Base-by-base conservation (phyloP, 108 stramenopile species). In the Tribonema minus region DNA sequence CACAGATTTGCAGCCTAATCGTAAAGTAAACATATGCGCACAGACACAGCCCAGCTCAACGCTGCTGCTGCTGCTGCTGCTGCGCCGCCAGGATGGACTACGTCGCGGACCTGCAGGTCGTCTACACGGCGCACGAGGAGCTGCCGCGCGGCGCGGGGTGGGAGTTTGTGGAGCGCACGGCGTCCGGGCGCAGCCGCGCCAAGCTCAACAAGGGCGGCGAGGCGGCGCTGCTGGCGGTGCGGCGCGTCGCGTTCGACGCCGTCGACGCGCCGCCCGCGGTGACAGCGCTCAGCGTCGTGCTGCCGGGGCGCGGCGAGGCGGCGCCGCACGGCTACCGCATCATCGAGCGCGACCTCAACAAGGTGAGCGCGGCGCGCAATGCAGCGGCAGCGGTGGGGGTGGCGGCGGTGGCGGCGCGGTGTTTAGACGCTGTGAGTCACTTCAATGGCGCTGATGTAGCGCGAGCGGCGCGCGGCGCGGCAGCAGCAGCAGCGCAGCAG, bases 251-350 rank as follows among this genome's bases (percentile, higher is more conserved):
- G 25, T 68, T 67, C 5, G 39, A 70, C 33, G 36, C 29, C 3
- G 67, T 79, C 0, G 77, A 79, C 77, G 65, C 64, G 27, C 77
- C 77, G 20, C 65, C 77, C 2, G 67, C 77, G n/a, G 77, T 79
- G 60, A 66, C 64, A 63, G 61, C 68, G 9, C 65, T 79, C 3
- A 66, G 77, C 68, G 77, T 79, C 31, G 67, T 79, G 27, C 69
- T 79, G 67, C 68, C 30, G 3, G 66, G 31, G 34, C 65, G 60
- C 28, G 77, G 60, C 1, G 77, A 79, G 59, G 39, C 68, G 20
- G 67, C 77, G 3, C 77, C 77, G n/a, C 77, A 63, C 3, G 77
- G 77, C 27, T 79, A 79, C 36, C 67, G 60, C 1, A 64, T 79
- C 61, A 79, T 79, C 62, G 58, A 38, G 12, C 9, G 46, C 15